Percentiles rank a stretch among this genome's conserved stretches.
phyloP scores from a whole-genome alignment of 2,329 filamentous ascomycete genomes.

The Trichoderma sp. region DNA sequence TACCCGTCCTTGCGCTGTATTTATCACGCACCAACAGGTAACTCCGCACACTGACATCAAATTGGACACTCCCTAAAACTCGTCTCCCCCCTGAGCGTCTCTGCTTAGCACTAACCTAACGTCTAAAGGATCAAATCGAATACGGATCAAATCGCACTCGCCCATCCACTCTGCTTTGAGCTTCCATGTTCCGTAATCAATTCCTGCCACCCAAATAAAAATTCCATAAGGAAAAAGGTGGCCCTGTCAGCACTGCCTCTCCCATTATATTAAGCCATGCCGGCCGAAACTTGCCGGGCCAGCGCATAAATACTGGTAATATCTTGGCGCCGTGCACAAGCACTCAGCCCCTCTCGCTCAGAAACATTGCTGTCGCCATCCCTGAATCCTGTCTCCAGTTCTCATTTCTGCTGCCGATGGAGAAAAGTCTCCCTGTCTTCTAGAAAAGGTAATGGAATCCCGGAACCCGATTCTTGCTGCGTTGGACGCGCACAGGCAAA shows the following conservation, averaged over 20 bases:
- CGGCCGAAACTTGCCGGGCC: conserved; percentile 5
- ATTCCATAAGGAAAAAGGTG: not conserved
- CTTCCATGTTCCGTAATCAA: not conserved
- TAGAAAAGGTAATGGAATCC: not conserved
- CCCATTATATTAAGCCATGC: conserved; percentile 12
- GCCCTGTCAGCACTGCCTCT: conserved; percentile 16
- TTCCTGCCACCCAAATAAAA: not conserved
- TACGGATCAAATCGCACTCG: not conserved
- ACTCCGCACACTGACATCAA: not conserved
- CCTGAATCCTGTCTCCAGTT: conserved; percentile 7
- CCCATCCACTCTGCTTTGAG: not conserved
- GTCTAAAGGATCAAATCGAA: conserved; percentile 2
- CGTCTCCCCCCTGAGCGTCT: conserved; percentile 1
- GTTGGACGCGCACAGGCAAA: not conserved
- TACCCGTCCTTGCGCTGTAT: not conserved
- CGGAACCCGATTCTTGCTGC: not conserved
- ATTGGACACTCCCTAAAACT: not conserved
- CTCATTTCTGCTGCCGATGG: not conserved
- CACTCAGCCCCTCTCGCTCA: conserved; percentile 8
- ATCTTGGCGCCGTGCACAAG: conserved; percentile 12
- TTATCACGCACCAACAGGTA: not conserved
- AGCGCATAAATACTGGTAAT: conserved; percentile 15
- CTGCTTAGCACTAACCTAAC: not conserved
- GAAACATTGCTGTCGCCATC: not conserved
- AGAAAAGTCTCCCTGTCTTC: conserved; percentile 2